Percentiles rank a stretch among this genome's conserved stretches.
phyloP scores from a whole-genome alignment of 345 rosid genomes.

The Durio zibethinus region DNA sequence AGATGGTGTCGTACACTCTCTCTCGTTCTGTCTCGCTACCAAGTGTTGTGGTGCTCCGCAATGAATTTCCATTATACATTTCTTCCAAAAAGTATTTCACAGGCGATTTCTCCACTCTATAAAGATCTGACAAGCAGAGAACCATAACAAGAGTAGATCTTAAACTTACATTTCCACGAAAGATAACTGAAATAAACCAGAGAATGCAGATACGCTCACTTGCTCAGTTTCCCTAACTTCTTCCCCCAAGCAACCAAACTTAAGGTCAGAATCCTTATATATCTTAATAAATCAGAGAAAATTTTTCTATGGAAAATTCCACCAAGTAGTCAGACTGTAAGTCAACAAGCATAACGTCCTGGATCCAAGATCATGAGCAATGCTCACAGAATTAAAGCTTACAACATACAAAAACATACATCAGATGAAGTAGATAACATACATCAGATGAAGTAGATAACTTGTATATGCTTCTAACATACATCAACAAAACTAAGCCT shows the following conservation, averaged over 20 bases:
- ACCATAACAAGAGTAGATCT: neutral
- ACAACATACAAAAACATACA: neutral
- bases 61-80: conserved; percentile 67
- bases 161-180: neutral
- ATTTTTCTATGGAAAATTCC: no score
- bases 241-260: neutral
- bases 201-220: neutral
- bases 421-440: no score
- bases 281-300: neutral
- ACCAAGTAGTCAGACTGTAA: neutral
- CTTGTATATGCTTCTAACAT: neutral
- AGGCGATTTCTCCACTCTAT: conserved; percentile 67
- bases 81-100: conserved; percentile 71
- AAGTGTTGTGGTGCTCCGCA: conserved; percentile 64
- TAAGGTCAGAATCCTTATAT: neutral
- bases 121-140: conserved; percentile 35
- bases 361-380: neutral
- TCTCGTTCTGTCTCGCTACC: conserved; percentile 84
- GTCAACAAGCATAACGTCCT: neutral
- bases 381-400: neutral
- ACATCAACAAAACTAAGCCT: neutral
- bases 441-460: no score
- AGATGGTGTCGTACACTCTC: conserved; percentile 91
- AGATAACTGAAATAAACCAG: neutral
- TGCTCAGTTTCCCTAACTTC: neutral